These are phyloP conservation scores for Ottelia alismoides DNA, from an alignment of 106 monocot species.

Conservation along the genomic window DNA sequence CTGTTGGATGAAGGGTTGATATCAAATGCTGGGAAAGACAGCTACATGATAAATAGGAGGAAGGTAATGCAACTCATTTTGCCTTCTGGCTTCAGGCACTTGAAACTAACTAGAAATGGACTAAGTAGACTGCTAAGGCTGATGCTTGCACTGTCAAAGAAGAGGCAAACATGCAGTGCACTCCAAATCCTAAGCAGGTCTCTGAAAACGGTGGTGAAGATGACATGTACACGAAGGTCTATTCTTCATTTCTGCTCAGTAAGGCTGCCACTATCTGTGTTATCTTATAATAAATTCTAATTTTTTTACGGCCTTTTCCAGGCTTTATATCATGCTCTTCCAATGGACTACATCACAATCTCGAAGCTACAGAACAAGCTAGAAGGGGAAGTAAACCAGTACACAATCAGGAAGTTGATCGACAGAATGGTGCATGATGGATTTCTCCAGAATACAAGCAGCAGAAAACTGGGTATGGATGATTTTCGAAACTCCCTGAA, in stretches of 20 bases:
- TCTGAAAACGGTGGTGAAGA: conserved; percentile 20
- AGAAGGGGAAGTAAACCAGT: conserved; percentile 19
- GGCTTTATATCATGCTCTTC: no score
- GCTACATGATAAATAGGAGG: conserved; percentile 56
- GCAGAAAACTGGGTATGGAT: conserved; percentile 15
- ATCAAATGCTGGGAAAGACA: conserved; percentile 57
- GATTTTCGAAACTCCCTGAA: not conserved
- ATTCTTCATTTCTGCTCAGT: no score
- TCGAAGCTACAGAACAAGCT: conserved; percentile 16
- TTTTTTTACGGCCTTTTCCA: no score
- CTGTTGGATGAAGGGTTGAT: conserved; percentile 61
- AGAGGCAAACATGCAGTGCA: conserved; percentile 43
- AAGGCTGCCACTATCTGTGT: no score
- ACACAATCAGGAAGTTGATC: conserved; percentile 16
- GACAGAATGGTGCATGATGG: conserved; percentile 17
- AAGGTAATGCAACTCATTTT: conserved; percentile 10
- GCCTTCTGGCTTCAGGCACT: not conserved
- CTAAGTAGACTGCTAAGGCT: conserved; percentile 12
- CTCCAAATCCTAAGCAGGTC: conserved; percentile 11
- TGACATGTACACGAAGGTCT: conserved; percentile 89
- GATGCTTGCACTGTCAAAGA: conserved; percentile 30
- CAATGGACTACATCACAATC: no score
- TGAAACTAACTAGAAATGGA: conserved; percentile 1
- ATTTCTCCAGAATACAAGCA: conserved; percentile 8
- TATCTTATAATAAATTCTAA: no score